Base-by-base conservation (phyloP, 1,284 basidiomycete species). In the Trametes polyzona region DNA sequence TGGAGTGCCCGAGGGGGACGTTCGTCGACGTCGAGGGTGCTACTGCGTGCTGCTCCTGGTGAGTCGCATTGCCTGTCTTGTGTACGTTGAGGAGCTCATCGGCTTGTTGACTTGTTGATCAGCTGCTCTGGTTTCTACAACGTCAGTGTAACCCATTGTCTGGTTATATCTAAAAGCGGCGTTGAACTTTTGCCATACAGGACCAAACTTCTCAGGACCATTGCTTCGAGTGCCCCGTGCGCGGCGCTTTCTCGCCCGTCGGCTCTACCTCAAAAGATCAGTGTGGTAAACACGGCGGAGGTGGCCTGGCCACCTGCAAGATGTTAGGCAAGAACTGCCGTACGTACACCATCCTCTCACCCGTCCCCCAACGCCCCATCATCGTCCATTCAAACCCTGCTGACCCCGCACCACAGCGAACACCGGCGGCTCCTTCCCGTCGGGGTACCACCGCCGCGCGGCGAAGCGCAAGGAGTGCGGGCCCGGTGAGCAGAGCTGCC, bases 41-140 rank as follows among this genome's bases (percentile, higher is more conserved):
- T 4, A 67, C 65, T n/a, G 30, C 57, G 17, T 69, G 66, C 41
- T 69, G 66, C 47, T 37, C 33, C 14, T 69, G 66, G 64, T 67
- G 37, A 49, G 64, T 41, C 3, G 4, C 16, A 9, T 21, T 16
- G 12, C 14, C 2, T 21, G 12, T 19, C 2, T 29, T 44, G 5
- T 12, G 2, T 17, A 6, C 1, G 23, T 14, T 16, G 21, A n/a
- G 17, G 11, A 10, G 21, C 47, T 47, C 4, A 51, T n/a, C 23
- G 23, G 29, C 17, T 10, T 9, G 3, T 3, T 19, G 16, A 1
- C 8, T 24, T 3, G 21, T n/a, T 7, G n/a, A n/a, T n/a, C 42
- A 67, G 65, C 51, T 68, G 67, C 48, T 58, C 65, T 12, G 67
- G 65, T 10, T 68, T 63, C 49, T 68, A 67, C 37, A 65, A 53